These are phyloP conservation scores for Berberis vulgaris DNA, from an alignment of 164 flowering plant genomes.

Conservation along the genomic window DNA sequence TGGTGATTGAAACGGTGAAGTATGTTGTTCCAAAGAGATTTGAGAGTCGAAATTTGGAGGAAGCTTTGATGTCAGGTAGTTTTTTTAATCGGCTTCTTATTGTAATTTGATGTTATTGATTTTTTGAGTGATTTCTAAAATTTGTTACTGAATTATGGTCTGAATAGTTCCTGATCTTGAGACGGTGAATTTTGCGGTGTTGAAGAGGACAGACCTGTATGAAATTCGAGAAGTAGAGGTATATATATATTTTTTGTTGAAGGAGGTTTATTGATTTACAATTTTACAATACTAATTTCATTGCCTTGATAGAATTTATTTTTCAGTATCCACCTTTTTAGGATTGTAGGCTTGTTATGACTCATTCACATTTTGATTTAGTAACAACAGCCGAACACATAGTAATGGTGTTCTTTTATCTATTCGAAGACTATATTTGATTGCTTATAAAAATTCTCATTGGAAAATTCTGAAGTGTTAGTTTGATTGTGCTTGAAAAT, in stretches of 20 bases:
- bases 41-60: conserved; percentile 69
- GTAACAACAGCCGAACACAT: no score
- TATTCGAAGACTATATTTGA: no score
- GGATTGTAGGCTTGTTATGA: no score
- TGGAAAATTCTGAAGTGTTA: no score
- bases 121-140: background rate
- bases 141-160: background rate
- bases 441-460: no score
- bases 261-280: no score
- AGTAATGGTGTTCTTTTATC: no score
- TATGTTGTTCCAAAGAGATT: conserved; percentile 65
- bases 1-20: conserved; percentile 57
- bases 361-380: no score
- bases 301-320: no score
- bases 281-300: no score
- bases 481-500: no score
- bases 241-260: conserved; percentile 7
- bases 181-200: conserved; percentile 60
- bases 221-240: conserved; percentile 91
- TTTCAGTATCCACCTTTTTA: no score
- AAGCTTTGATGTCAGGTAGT: conserved; percentile 83
- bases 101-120: background rate
- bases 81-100: background rate
- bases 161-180: conserved; percentile 79
- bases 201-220: conserved; percentile 47